phyloP scores from a whole-genome alignment of 2,329 filamentous ascomycete genomes.

The Colletotrichum sp. region DNA sequence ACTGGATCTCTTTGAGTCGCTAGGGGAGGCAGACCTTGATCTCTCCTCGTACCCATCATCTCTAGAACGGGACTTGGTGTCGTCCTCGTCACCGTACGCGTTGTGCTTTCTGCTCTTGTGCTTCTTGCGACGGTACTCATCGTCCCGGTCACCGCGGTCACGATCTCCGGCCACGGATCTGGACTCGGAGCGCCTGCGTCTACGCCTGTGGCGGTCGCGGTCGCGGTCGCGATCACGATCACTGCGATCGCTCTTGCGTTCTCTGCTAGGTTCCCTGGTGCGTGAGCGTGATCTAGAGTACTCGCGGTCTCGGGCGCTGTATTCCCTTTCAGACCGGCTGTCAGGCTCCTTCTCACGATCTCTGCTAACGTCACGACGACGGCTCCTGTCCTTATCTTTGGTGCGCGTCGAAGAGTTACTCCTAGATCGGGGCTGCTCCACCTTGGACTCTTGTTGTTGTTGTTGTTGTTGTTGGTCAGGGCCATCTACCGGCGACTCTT shows the following conservation, averaged over 20 bases:
- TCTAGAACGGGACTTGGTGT: conserved; percentile 38
- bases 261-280: conserved; percentile 43
- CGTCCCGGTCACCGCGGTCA: conserved; percentile 46
- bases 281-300: conserved; percentile 39
- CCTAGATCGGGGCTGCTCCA: conserved; percentile 44
- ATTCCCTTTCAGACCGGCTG: conserved; percentile 23
- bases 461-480: conserved; percentile 26
- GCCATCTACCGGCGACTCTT: conserved; percentile 27
- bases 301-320: conserved; percentile 21
- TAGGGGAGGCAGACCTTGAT: conserved; percentile 70
- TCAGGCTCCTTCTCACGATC: conserved; percentile 35
- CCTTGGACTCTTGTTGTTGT: conserved; percentile 28
- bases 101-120: conserved; percentile 47
- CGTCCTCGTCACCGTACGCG: conserved; percentile 51
- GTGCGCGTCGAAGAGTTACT: conserved; percentile 52
- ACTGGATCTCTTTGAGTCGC: conserved; percentile 59
- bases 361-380: conserved; percentile 38
- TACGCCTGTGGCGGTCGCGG: conserved; percentile 41
- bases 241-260: conserved; percentile 48
- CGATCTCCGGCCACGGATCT: conserved; percentile 42
- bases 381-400: conserved; percentile 36
- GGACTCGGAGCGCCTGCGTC: conserved; percentile 60
- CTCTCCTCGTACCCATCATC: conserved; percentile 53
- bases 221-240: conserved; percentile 27
- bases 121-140: conserved; percentile 55